These are phyloP conservation scores for Senna siamea DNA, from an alignment of 306 rosid species.

Conservation along the genomic window DNA sequence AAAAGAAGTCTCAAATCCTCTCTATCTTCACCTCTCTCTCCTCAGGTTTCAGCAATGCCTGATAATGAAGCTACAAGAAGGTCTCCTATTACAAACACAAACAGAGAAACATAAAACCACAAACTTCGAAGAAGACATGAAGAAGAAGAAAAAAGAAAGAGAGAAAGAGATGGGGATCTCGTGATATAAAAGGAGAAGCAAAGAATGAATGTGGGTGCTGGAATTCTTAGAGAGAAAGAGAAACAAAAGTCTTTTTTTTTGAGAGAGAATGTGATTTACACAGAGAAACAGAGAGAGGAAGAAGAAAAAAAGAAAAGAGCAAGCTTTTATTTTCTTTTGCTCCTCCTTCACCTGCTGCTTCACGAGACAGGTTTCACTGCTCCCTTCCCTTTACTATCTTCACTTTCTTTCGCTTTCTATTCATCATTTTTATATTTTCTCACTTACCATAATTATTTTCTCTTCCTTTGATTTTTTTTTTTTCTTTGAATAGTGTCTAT, in stretches of 20 bases:
- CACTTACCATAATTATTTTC: constrained; percentile 1
- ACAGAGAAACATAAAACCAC: constrained; percentile 10
- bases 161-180: constrained; percentile 63
- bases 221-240: constrained; percentile 27
- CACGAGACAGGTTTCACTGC: constrained; percentile 35
- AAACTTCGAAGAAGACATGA: constrained; percentile 42
- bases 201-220: constrained; percentile 66
- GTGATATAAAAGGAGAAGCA: constrained; percentile 72
- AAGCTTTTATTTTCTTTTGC: constrained; percentile 4
- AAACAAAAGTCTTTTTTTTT: not conserved
- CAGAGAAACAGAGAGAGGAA: not conserved
- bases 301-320: constrained; percentile 9
- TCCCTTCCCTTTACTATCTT: not conserved
- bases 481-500: not conserved
- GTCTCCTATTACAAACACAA: not conserved
- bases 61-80: constrained; percentile 20
- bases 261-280: constrained; percentile 31
- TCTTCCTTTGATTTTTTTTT: not conserved
- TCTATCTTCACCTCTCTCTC: not conserved
- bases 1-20: constrained; percentile 8
- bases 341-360: constrained; percentile 22
- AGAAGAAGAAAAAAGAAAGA: constrained; percentile 31
- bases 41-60: constrained; percentile 47
- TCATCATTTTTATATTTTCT: not conserved
- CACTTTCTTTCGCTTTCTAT: not conserved